Conservation (phyloP, 805 yeast species). For the Saturnispora galanensis region DNA sequence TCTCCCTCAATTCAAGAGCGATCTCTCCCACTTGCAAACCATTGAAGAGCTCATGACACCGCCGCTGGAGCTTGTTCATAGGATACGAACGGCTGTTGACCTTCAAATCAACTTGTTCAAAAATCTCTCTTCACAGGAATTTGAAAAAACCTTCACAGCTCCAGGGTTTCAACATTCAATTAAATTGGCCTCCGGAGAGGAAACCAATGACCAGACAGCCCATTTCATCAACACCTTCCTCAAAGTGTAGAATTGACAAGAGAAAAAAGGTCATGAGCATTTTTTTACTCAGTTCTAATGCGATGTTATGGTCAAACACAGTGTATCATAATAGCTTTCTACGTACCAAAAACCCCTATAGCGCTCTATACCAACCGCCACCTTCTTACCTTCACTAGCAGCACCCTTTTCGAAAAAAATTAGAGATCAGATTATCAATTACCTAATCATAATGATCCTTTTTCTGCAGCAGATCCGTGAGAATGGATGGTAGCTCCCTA, state of each 20-base stretch:
- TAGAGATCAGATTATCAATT: no score
- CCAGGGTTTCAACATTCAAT: background rate
- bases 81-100: background rate
- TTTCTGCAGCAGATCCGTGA: no score
- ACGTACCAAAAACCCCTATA: no score
- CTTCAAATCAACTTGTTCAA: background rate
- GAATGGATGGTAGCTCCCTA: conserved; percentile 4
- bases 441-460: no score
- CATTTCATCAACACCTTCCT: no score
- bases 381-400: no score
- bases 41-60: background rate
- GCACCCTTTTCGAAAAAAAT: no score
- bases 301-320: no score
- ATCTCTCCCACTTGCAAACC: conserved; percentile 22
- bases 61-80: background rate
- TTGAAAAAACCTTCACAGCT: background rate
- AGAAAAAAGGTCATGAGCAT: conserved; percentile 8
- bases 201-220: no score
- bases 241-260: no score
- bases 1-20: conserved; percentile 54
- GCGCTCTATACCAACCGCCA: no score
- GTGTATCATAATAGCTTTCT: no score
- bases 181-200: background rate
- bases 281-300: background rate
- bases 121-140: background rate